Evolutionary conservation across 2,329 filamentous ascomycete species (phyloP).

Genomic region (Chaetomium strumarium): DNA sequence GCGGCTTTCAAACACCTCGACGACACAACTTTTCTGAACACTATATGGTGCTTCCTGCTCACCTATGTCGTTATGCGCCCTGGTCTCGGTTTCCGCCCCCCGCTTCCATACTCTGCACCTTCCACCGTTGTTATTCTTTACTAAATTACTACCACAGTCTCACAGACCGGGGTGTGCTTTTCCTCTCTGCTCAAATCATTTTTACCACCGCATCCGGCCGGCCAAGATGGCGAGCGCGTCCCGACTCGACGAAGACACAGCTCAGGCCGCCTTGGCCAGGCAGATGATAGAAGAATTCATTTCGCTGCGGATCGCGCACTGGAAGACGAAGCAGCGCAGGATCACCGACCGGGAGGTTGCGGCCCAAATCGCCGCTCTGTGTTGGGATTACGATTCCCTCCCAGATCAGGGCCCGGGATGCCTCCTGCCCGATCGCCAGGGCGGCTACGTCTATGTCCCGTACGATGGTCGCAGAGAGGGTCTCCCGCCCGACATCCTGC

Average conservation of each 20-base stretch:
- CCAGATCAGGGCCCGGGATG: slow-evolving; percentile 1
- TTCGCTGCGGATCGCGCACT: slow-evolving; percentile 2
- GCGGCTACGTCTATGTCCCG: slow-evolving; percentile 6
- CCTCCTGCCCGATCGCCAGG: neutral
- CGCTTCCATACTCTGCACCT: neutral
- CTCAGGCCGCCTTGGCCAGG: neutral
- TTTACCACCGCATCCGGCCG: neutral
- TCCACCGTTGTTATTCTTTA: neutral
- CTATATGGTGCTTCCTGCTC: neutral
- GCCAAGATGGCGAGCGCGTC: neutral
- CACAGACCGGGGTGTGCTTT: neutral
- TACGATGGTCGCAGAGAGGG: slow-evolving; percentile 5
- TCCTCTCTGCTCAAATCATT: too few species aligned
- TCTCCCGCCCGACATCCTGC: neutral
- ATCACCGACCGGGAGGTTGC: neutral
- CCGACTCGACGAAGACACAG: neutral
- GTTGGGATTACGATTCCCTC: neutral
- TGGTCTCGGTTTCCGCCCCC: neutral
- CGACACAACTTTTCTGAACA: neutral
- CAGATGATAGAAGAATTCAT: slow-evolving; percentile 9
- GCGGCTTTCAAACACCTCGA: neutral
- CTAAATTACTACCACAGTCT: neutral
- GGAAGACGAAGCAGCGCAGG: slow-evolving; percentile 3
- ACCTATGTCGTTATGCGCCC: neutral
- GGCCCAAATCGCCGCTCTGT: neutral